A percentile compares a stretch with the other conserved stretches of the same genome.
Conservation (phyloP, 352 stramenopile genomes). For the Pythium graminicola region DNA sequence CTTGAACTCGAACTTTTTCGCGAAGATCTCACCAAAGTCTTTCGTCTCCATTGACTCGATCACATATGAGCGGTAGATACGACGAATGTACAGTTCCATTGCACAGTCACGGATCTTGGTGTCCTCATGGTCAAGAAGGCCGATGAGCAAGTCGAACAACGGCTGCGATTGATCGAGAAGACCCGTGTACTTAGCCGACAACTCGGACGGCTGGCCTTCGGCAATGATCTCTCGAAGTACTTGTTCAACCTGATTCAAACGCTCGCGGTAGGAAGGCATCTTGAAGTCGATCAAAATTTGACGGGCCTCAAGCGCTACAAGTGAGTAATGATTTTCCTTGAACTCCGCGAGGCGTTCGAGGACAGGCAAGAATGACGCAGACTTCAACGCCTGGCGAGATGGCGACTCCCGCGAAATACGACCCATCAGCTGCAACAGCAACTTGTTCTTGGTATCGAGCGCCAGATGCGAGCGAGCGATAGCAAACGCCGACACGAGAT, state of each 20-base stretch:
- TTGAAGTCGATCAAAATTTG: slow-evolving; percentile 96
- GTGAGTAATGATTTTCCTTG: slow-evolving; percentile 89
- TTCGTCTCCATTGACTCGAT: slow-evolving; percentile 82
- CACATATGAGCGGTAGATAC: slow-evolving; percentile 82
- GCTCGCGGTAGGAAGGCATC: slow-evolving; percentile 93
- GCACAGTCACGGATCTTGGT: slow-evolving; percentile 57
- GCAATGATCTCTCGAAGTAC: slow-evolving; percentile 67
- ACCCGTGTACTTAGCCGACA: slow-evolving; percentile 46
- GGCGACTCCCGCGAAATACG: slow-evolving; percentile 40
- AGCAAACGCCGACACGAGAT: slow-evolving; percentile 77
- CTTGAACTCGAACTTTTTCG: slow-evolving; percentile 85
- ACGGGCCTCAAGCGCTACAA: slow-evolving; percentile 91
- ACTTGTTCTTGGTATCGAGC: slow-evolving; percentile 81
- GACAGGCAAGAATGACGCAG: slow-evolving; percentile 66
- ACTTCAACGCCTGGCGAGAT: slow-evolving; percentile 50
- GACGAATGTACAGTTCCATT: slow-evolving; percentile 77
- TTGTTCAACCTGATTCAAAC: slow-evolving; percentile 71
- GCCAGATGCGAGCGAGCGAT: slow-evolving; percentile 90
- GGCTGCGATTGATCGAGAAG: slow-evolving; percentile 81
- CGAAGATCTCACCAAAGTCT: slow-evolving; percentile 51
- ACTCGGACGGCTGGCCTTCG: slow-evolving; percentile 35
- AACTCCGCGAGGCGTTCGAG: slow-evolving; percentile 85
- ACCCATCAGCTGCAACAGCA: slow-evolving; percentile 65
- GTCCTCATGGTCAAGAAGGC: slow-evolving; percentile 67
- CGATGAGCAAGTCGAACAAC: slow-evolving; percentile 81